phyloP scores from a whole-genome alignment of 768 basidiomycete genomes.

The Lentinula lateritia region DNA sequence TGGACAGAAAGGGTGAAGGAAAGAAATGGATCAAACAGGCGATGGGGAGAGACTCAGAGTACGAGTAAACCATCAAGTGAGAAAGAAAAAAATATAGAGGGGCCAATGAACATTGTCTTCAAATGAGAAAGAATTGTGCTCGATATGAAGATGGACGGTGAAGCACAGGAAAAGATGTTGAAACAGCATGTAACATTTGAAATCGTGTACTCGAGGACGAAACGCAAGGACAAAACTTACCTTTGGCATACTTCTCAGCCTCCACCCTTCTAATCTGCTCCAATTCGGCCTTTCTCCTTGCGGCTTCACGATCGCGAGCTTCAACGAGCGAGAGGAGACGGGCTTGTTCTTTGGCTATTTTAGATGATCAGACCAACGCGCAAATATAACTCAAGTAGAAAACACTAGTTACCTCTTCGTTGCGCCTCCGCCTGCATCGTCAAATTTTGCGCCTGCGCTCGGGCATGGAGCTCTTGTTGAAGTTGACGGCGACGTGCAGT shows the following conservation, averaged over 20 bases:
- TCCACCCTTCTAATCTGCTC: conserved; percentile 72
- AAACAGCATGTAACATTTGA: no score
- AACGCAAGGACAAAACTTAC: conserved; percentile 8
- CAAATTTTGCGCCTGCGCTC: conserved; percentile 68
- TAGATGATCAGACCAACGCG: not conserved
- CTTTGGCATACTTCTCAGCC: conserved; percentile 83
- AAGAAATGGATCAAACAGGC: not conserved
- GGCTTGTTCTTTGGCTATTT: conserved; percentile 1
- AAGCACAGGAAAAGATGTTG: no score
- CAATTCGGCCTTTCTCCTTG: conserved; percentile 31
- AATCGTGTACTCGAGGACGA: no score
- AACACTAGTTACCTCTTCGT: conserved; percentile 34
- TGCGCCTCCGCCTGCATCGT: conserved; percentile 68
- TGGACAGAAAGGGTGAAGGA: not conserved
- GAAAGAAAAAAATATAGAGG: not conserved
- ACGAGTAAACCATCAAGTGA: no score
- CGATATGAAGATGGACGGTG: no score
- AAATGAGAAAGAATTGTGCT: no score
- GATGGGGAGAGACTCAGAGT: not conserved
- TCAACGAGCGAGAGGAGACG: not conserved
- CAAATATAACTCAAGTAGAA: not conserved
- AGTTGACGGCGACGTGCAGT: conserved; percentile 84
- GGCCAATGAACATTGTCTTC: not conserved
- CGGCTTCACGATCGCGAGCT: conserved; percentile 19
- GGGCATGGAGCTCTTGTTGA: conserved; percentile 73